Percentiles rank a stretch among this genome's conserved stretches.
Conservation (phyloP, 805 yeast genomes). For the Metschnikowia koreensis region DNA sequence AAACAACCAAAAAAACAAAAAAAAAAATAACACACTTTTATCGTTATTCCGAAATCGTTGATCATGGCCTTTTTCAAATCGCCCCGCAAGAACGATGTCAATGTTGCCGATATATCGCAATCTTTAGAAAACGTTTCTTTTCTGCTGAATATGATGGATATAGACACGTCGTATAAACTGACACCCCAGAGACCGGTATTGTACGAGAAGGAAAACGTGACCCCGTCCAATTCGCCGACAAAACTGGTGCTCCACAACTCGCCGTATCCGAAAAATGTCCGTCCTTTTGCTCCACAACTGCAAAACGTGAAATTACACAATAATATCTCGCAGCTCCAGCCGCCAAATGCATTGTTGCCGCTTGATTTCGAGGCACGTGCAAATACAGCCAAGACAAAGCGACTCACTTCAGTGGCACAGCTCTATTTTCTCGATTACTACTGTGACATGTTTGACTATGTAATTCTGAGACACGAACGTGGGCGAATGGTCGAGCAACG, state of each 20-base stretch:
- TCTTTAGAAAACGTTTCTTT: slow-evolving; percentile 44
- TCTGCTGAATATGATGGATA: slow-evolving; percentile 34
- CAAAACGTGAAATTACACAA: slow-evolving; percentile 25
- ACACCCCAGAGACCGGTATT: slow-evolving; percentile 16
- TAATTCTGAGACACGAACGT: slow-evolving; percentile 81
- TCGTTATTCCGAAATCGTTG: no score
- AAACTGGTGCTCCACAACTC: slow-evolving; percentile 33
- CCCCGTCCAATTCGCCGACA: slow-evolving; percentile 31
- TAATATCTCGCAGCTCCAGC: slow-evolving; percentile 34
- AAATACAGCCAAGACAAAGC: slow-evolving; percentile 69
- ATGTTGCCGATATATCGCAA: slow-evolving; percentile 39
- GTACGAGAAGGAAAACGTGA: slow-evolving; percentile 19
- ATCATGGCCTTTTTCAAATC: slow-evolving; percentile 19
- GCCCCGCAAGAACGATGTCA: slow-evolving; percentile 20
- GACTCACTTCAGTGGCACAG: slow-evolving; percentile 89
- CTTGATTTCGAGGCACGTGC: slow-evolving; percentile 58
- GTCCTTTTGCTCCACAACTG: slow-evolving; percentile 11
- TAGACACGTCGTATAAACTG: slow-evolving; percentile 38
- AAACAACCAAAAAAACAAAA: background rate
- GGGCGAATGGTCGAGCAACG: slow-evolving; percentile 65
- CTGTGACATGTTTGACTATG: slow-evolving; percentile 93
- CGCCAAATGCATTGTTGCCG: slow-evolving; percentile 26
- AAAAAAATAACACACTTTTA: background rate
- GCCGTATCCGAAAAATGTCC: slow-evolving; percentile 9
- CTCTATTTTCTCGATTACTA: slow-evolving; percentile 92